Percentiles rank a stretch among this genome's conserved stretches.
phyloP scores from a whole-genome alignment of 345 rosid species.

The Barbarea vulgaris region DNA sequence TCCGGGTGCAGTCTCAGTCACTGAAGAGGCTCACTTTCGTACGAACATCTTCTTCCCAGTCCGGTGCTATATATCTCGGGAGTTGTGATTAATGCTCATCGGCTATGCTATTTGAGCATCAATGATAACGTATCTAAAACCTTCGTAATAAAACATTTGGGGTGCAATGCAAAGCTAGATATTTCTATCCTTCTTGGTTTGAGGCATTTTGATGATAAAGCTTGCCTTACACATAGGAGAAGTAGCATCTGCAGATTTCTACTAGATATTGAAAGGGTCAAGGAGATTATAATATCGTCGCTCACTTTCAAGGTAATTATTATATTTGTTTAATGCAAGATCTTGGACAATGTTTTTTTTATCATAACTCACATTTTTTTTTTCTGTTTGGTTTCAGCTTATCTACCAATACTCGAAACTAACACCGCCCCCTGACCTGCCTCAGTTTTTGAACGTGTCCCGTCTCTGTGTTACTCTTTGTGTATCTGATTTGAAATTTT shows the following conservation, averaged over 20 bases:
- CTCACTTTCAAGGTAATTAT: slow-evolving; percentile 1
- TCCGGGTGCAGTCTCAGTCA: neutral
- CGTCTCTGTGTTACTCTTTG: neutral
- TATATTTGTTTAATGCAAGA: neutral
- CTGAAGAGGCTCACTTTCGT: neutral
- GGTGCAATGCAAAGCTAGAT: neutral
- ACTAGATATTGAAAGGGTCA: neutral
- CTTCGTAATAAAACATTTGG: neutral
- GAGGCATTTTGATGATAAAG: neutral
- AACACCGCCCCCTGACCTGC: neutral
- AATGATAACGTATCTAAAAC: neutral
- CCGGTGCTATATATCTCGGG: neutral
- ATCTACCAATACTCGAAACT: neutral
- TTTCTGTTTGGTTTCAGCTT: neutral
- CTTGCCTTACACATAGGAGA: neutral
- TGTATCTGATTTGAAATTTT: neutral
- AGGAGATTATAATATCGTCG: neutral
- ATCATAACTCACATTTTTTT: neutral
- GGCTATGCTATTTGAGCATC: neutral
- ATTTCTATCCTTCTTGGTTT: neutral
- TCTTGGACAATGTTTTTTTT: neutral
- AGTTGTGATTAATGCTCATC: slow-evolving; percentile 24
- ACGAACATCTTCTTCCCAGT: neutral
- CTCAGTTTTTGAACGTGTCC: neutral
- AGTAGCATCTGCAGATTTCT: neutral